These are phyloP conservation scores for Gossypium herbaceum DNA, from an alignment of 345 rosid species.

Conservation along the genomic window DNA sequence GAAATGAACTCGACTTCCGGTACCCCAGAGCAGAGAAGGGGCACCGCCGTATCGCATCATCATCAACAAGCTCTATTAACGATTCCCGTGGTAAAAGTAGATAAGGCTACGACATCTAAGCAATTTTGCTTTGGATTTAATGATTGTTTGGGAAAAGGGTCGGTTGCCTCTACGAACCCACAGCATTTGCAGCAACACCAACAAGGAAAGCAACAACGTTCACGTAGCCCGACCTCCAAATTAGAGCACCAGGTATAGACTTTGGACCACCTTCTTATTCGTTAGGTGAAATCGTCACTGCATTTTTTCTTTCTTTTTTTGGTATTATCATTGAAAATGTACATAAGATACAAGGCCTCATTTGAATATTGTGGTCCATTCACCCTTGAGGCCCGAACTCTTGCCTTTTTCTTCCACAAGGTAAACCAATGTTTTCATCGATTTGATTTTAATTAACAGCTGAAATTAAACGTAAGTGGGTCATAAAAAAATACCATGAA, in stretches of 20 bases:
- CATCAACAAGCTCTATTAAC: slow-evolving; percentile 16
- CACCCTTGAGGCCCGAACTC: no score
- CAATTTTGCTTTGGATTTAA: slow-evolving; percentile 17
- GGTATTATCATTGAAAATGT: background rate
- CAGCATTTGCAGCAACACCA: background rate
- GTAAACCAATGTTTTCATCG: background rate
- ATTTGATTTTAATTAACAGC: background rate
- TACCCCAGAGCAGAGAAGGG: slow-evolving; percentile 16
- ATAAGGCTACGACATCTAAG: background rate
- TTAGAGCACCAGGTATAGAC: slow-evolving; percentile 34
- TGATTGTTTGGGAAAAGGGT: slow-evolving; percentile 26
- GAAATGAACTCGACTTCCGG: slow-evolving; percentile 20
- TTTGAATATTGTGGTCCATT: slow-evolving; percentile 12
- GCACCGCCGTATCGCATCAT: background rate
- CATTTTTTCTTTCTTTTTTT: background rate
- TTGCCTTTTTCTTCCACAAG: background rate
- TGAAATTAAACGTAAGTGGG: background rate
- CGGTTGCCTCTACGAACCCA: slow-evolving; percentile 18
- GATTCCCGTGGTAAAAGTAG: slow-evolving; percentile 1
- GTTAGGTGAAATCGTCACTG: background rate
- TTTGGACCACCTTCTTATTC: slow-evolving; percentile 11
- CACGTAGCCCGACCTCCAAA: slow-evolving; percentile 15
- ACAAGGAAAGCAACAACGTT: background rate
- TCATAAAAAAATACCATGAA: background rate
- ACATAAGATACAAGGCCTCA: background rate